A percentile compares a stretch with the other conserved stretches of the same genome.
Evolutionary conservation across 83 land plant species (phyloP).

Genomic region (Thuja plicata): DNA sequence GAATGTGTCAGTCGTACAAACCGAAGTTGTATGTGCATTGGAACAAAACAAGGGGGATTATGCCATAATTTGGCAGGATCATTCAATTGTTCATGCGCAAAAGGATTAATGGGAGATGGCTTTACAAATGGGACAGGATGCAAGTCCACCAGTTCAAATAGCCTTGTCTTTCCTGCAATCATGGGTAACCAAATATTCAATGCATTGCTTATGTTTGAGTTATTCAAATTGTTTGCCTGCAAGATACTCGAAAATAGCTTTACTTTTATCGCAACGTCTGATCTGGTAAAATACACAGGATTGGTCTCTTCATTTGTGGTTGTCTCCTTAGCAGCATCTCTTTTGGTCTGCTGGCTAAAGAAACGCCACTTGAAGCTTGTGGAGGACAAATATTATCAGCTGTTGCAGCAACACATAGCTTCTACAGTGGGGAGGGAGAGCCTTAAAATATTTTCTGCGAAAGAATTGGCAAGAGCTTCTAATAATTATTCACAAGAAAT

Average conservation of each 20-base stretch:
- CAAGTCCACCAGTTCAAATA: background rate
- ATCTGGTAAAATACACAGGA: background rate
- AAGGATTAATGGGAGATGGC: background rate
- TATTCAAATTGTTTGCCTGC: background rate
- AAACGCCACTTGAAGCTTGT: background rate
- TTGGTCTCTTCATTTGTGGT: background rate
- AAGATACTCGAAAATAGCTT: too few species aligned
- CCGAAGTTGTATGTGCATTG: background rate
- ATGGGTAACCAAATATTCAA: background rate
- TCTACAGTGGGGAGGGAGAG: background rate
- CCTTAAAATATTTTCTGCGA: background rate
- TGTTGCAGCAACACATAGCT: background rate
- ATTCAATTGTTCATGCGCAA: background rate
- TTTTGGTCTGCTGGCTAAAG: background rate
- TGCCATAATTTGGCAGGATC: background rate
- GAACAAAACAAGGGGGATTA: background rate
- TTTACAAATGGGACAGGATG: background rate
- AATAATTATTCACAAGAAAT: conserved; percentile 17
- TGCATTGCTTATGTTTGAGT: too few species aligned
- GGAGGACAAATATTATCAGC: background rate
- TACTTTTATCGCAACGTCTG: too few species aligned
- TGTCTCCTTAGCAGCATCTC: background rate
- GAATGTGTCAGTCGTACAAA: background rate
- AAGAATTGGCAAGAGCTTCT: conserved; percentile 24
- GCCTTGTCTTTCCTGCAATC: background rate